Evolutionary conservation across 2,329 filamentous ascomycete genomes (phyloP).

Genomic region (Exophiala phaeomuriformis): DNA sequence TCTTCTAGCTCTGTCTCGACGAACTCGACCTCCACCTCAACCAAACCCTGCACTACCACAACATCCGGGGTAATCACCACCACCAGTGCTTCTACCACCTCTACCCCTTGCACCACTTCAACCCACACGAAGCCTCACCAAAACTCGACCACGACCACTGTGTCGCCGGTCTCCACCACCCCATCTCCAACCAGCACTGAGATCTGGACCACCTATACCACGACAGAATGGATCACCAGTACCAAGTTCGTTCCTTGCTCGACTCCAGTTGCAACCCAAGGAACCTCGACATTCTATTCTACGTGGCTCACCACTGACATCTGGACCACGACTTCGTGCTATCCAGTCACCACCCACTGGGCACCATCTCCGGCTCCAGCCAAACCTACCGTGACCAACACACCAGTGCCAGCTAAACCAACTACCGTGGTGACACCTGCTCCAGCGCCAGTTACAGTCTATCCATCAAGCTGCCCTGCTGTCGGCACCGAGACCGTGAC

Average conservation of each 20-base stretch:
- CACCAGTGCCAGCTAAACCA: conserved; percentile 7
- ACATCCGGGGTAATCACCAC: conserved; percentile 4
- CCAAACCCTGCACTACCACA: background rate
- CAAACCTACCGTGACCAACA: conserved; percentile 4
- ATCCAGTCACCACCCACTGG: conserved; percentile 24
- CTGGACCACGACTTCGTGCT: conserved; percentile 31
- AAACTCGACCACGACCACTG: conserved; percentile 5
- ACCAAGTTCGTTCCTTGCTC: conserved; percentile 33
- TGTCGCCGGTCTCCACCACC: conserved; percentile 1
- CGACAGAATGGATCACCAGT: conserved; percentile 29
- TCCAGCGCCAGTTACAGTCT: conserved; percentile 3
- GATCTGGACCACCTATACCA: conserved; percentile 22
- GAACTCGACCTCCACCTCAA: background rate
- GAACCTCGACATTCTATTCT: conserved; percentile 31
- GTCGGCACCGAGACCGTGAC: conserved; percentile 14
- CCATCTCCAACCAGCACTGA: conserved; percentile 7
- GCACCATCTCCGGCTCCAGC: conserved; percentile 8
- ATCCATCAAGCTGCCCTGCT: conserved; percentile 8
- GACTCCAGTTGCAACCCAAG: conserved; percentile 28
- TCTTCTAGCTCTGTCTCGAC: background rate
- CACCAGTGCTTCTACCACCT: conserved; percentile 4
- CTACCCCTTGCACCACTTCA: background rate
- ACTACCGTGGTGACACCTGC: background rate
- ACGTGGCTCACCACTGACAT: conserved; percentile 31
- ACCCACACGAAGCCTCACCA: conserved; percentile 1